phyloP scores from a whole-genome alignment of 768 basidiomycete genomes.

The Amanita fuliginea region DNA sequence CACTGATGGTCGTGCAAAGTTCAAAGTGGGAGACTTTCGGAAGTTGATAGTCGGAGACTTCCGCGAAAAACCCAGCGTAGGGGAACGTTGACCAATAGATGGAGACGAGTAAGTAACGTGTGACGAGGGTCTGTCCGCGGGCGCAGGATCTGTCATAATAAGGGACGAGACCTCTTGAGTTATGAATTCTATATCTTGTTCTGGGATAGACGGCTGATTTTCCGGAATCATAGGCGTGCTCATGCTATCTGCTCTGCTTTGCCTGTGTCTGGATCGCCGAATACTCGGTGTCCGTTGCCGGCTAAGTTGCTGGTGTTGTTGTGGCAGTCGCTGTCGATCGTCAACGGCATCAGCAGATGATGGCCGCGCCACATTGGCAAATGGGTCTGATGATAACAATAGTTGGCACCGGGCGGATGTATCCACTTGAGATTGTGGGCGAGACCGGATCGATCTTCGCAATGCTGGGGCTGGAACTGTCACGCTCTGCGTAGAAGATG shows the following conservation, averaged over 20 bases:
- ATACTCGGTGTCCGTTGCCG: not conserved
- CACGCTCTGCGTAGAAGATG: not conserved
- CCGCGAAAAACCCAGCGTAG: not conserved
- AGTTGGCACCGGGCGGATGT: not conserved
- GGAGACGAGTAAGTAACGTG: not conserved
- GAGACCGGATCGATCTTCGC: not conserved
- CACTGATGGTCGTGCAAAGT: not conserved
- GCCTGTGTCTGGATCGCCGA: not conserved
- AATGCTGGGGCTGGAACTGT: not conserved
- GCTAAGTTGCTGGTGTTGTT: too few species aligned
- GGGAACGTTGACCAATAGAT: not conserved
- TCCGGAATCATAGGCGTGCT: not conserved
- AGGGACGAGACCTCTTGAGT: not conserved
- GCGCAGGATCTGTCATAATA: not conserved
- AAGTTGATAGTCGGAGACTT: not conserved
- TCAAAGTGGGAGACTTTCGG: not conserved
- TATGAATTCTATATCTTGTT: conserved; percentile 1
- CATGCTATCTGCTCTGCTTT: not conserved
- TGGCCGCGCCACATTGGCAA: not conserved
- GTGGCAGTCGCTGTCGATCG: not conserved
- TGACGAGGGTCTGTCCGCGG: not conserved
- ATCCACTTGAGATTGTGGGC: not conserved
- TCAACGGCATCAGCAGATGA: too few species aligned
- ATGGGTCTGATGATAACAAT: not conserved
- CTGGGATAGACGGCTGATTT: not conserved